Conservation (phyloP, 2,329 filamentous ascomycete genomes). For the Hypoxylon sp. region DNA sequence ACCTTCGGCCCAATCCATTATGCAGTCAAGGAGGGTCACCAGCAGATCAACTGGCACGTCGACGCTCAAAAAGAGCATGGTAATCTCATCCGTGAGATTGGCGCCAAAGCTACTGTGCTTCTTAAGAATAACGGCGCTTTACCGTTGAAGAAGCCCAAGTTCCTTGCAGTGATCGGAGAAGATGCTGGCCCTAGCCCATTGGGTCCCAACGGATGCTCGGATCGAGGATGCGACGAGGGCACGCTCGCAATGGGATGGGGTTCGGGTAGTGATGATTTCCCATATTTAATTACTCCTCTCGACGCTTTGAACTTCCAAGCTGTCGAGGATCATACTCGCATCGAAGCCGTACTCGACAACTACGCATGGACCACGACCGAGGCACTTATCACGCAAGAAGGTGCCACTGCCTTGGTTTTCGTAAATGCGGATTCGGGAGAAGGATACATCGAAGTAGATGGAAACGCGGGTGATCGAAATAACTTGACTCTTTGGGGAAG, state of each 20-base stretch:
- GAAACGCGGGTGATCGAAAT: slow-evolving; percentile 88
- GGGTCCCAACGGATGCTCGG: slow-evolving; percentile 82
- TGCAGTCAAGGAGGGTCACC: slow-evolving; percentile 69
- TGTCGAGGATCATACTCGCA: slow-evolving; percentile 66
- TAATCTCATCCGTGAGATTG: slow-evolving; percentile 78
- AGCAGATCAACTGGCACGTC: slow-evolving; percentile 82
- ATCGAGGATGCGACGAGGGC: slow-evolving; percentile 71
- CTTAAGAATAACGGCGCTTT: slow-evolving; percentile 85
- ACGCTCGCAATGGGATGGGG: slow-evolving; percentile 84
- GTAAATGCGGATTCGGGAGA: slow-evolving; percentile 90
- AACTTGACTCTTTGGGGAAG: slow-evolving; percentile 91
- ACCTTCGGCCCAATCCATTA: slow-evolving; percentile 78
- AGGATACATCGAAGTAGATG: slow-evolving; percentile 84
- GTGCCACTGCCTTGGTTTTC: slow-evolving; percentile 83
- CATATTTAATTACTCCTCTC: slow-evolving; percentile 81
- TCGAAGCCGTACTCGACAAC: slow-evolving; percentile 76
- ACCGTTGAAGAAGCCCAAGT: slow-evolving; percentile 82
- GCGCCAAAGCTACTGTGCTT: slow-evolving; percentile 84
- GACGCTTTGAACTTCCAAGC: slow-evolving; percentile 75
- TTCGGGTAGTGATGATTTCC: slow-evolving; percentile 78
- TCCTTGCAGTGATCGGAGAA: slow-evolving; percentile 81
- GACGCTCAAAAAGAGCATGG: slow-evolving; percentile 85
- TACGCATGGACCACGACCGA: slow-evolving; percentile 71
- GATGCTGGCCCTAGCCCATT: slow-evolving; percentile 81
- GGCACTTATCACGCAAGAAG: slow-evolving; percentile 69